Evolutionary conservation across 345 rosid genomes (phyloP).

Genomic region (Toxicodendron radicans): DNA sequence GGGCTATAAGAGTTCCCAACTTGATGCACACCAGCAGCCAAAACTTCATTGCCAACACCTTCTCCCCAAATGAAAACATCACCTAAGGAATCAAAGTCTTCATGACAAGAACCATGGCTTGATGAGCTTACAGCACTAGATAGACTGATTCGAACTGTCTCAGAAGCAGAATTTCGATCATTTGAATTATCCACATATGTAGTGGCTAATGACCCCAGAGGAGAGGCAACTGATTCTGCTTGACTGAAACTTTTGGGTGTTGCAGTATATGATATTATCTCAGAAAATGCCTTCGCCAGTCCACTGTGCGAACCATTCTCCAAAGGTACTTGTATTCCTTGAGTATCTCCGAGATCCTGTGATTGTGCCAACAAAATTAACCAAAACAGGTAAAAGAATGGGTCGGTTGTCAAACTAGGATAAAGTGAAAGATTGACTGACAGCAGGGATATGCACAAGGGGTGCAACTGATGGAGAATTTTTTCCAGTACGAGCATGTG

Average conservation of each 20-base stretch:
- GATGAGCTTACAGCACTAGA: slow-evolving; percentile 85
- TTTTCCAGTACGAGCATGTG: slow-evolving; percentile 37
- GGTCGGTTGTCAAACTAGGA: not conserved
- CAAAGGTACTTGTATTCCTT: slow-evolving; percentile 40
- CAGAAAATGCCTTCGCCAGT: slow-evolving; percentile 70
- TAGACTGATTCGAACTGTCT: slow-evolving; percentile 66
- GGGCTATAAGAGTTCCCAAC: slow-evolving; percentile 31
- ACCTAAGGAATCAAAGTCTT: slow-evolving; percentile 78
- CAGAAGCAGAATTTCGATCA: slow-evolving; percentile 57
- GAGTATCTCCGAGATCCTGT: slow-evolving; percentile 56
- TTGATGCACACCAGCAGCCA: slow-evolving; percentile 50
- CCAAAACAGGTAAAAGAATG: not conserved
- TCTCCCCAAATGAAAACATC: slow-evolving; percentile 96
- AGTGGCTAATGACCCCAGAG: slow-evolving; percentile 31
- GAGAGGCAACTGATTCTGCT: slow-evolving; percentile 41
- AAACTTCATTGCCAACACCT: slow-evolving; percentile 57
- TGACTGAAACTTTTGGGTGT: slow-evolving; percentile 36
- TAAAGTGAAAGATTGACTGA: slow-evolving; percentile 9
- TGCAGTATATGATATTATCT: slow-evolving; percentile 65
- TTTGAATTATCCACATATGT: slow-evolving; percentile 43
- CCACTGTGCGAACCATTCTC: slow-evolving; percentile 50
- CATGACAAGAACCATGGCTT: slow-evolving; percentile 80
- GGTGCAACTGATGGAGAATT: slow-evolving; percentile 50
- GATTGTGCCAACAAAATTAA: slow-evolving; percentile 14
- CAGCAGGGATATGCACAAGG: slow-evolving; percentile 46